Base-by-base conservation (phyloP, 495 filamentous ascomycete genomes). In the Xylaria scruposa region DNA sequence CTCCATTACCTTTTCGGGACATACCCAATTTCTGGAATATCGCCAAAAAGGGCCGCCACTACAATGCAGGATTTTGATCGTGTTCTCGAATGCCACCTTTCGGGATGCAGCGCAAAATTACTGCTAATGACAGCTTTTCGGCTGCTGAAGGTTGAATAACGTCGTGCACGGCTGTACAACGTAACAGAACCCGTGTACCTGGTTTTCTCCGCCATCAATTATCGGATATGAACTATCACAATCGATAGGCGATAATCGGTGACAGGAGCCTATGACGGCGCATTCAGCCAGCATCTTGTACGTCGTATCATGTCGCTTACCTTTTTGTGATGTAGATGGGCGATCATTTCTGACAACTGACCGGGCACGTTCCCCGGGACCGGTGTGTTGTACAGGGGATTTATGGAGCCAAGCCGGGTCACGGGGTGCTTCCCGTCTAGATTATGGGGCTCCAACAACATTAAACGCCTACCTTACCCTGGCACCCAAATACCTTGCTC, bases 301-400 rank as follows among this genome's bases (percentile, higher is more conserved):
- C 64, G n/a, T 31, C n/a, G 61, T 17, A 67, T 47, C 24, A 36
- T 29, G 46, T 54, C 33, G 29, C 36, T 71, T 56, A 51, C 62
- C 61, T 51, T 31, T 24, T 64, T 21, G 26, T 46, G 4, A 63
- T 40, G 46, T 9, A 63, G 54, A 66, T 46, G 38, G 70, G 61
- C 31, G 70, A 71, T 71, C 70, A 71, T 65, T 47, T 71, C 56
- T 51, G 58, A 53, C 42, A 60, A 66, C 0, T 71, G 62, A 56
- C 70, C 70, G 70, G 70, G 51, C 62, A 59, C 38, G 70, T 67
- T 71, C 70, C 70, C 68, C 68, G 68, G 68, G 53, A 44, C 46
- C 46, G 67, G 67, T 29, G 15, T 60, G 40, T 26, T 53, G 68
- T 33, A 65, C 69, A 71, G 61, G 69, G 68, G 69, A 7, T 56